Conservation (phyloP, 1,284 basidiomycete genomes). For the Marasmius sp. region DNA sequence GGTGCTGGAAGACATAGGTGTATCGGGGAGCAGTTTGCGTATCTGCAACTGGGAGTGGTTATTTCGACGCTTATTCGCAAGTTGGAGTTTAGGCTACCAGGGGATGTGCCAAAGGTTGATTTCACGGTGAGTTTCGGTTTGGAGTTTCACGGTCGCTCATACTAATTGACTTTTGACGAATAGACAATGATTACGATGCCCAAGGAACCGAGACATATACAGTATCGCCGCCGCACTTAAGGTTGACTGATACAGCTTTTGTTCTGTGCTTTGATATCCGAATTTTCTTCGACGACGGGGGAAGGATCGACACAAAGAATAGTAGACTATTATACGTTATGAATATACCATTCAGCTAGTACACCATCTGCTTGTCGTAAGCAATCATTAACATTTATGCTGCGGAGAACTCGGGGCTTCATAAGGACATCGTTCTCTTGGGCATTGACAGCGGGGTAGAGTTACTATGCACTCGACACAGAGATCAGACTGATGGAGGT, state of each 20-base stretch:
- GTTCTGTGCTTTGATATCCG: too few species aligned
- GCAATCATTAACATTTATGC: too few species aligned
- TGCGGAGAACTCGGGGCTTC: too few species aligned
- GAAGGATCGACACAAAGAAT: too few species aligned
- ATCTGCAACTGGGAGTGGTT: slow-evolving; percentile 89
- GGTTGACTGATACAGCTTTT: slow-evolving; percentile 4
- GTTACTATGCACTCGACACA: too few species aligned
- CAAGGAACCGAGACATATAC: slow-evolving; percentile 13
- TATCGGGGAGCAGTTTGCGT: slow-evolving; percentile 97
- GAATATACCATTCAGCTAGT: too few species aligned
- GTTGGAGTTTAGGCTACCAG: slow-evolving; percentile 72
- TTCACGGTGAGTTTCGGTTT: slow-evolving; percentile 69
- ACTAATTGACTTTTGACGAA: not conserved
- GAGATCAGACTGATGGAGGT: too few species aligned
- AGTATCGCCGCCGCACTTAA: slow-evolving; percentile 12
- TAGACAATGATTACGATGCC: slow-evolving; percentile 38
- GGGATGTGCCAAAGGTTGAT: slow-evolving; percentile 79
- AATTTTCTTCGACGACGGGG: too few species aligned
- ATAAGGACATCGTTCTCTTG: too few species aligned
- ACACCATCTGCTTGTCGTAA: too few species aligned
- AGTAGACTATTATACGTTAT: too few species aligned
- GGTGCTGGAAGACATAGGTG: slow-evolving; percentile 95
- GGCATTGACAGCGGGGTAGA: too few species aligned
- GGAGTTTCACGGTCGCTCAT: not conserved
- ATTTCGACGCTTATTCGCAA: slow-evolving; percentile 79